Percentiles rank a stretch among this genome's conserved stretches.
phyloP scores from a whole-genome alignment of 306 rosid genomes.

The Boehmeria nivea region DNA sequence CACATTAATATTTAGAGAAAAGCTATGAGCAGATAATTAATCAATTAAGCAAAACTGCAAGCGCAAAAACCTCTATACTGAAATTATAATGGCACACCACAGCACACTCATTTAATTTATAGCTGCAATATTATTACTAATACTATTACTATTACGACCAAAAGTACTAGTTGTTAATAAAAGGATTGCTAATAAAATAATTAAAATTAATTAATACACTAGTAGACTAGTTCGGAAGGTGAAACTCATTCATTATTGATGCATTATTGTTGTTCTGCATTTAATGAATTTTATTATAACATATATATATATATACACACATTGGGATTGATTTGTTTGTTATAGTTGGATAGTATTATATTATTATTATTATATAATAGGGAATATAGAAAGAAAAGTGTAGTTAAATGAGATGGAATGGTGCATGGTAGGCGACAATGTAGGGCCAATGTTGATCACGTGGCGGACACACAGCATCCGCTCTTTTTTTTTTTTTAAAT shows the following conservation, averaged over 20 bases:
- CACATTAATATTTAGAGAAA: no score
- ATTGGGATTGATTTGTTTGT: background rate
- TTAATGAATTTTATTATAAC: no score
- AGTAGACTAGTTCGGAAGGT: slow-evolving; percentile 19
- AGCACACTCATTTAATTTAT: no score
- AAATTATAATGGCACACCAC: no score
- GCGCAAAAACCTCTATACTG: no score
- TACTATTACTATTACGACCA: no score
- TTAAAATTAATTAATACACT: slow-evolving; percentile 29
- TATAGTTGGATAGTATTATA: background rate
- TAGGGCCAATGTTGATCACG: slow-evolving; percentile 84
- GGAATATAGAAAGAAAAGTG: slow-evolving; percentile 1
- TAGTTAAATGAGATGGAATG: no score
- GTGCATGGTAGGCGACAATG: slow-evolving; percentile 65
- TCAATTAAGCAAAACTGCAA: no score
- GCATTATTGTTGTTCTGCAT: slow-evolving; percentile 11
- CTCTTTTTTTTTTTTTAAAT: background rate
- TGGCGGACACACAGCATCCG: slow-evolving; percentile 65
- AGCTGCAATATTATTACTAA: no score
- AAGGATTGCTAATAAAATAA: no score
- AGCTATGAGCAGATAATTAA: no score
- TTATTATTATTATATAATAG: background rate
- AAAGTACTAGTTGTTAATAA: no score
- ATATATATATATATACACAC: background rate
- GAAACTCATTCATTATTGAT: slow-evolving; percentile 29